These are phyloP conservation scores for Boletus vinaceobasis DNA, from an alignment of 768 basidiomycete species.

Conservation along the genomic window DNA sequence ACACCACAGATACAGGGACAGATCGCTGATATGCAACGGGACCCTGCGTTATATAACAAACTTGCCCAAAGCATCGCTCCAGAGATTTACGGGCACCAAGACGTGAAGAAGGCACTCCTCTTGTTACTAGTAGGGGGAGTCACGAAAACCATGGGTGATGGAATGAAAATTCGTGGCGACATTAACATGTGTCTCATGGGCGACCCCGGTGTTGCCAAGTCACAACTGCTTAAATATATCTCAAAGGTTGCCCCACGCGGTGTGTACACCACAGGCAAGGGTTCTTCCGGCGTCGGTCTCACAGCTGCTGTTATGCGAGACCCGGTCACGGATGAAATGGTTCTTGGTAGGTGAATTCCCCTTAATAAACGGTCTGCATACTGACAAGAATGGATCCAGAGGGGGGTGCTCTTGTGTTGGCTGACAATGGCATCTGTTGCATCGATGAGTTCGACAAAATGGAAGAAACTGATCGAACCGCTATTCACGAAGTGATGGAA, in stretches of 20 bases:
- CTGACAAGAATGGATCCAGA: slow-evolving; percentile 47
- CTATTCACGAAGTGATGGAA: slow-evolving; percentile 99
- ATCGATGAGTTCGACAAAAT: slow-evolving; percentile 99
- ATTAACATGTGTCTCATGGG: slow-evolving; percentile 98
- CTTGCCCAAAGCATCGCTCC: slow-evolving; percentile 94
- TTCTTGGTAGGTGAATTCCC: slow-evolving; percentile 65
- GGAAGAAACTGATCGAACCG: slow-evolving; percentile 96
- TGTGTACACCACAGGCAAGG: slow-evolving; percentile 97
- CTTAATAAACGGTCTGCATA: background rate
- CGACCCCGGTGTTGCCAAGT: slow-evolving; percentile 98
- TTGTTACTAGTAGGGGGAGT: slow-evolving; percentile 93
- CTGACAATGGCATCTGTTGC: slow-evolving; percentile 99
- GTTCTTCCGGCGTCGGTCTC: slow-evolving; percentile 97
- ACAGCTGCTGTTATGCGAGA: slow-evolving; percentile 99
- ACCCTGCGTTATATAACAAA: slow-evolving; percentile 80
- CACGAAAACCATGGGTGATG: slow-evolving; percentile 92
- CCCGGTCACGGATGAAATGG: slow-evolving; percentile 99
- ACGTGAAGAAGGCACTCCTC: slow-evolving; percentile 95
- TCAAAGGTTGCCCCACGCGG: slow-evolving; percentile 97
- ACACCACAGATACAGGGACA: slow-evolving; percentile 77
- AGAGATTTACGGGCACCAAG: slow-evolving; percentile 96
- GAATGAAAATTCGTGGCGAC: slow-evolving; percentile 98
- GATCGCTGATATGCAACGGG: slow-evolving; percentile 64
- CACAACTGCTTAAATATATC: slow-evolving; percentile 95
- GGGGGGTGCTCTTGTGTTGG: slow-evolving; percentile 98